Percentiles rank a stretch among this genome's conserved stretches.
Evolutionary conservation across 148 eudicot species (phyloP).

Genomic region (Gaultheria prostrata): DNA sequence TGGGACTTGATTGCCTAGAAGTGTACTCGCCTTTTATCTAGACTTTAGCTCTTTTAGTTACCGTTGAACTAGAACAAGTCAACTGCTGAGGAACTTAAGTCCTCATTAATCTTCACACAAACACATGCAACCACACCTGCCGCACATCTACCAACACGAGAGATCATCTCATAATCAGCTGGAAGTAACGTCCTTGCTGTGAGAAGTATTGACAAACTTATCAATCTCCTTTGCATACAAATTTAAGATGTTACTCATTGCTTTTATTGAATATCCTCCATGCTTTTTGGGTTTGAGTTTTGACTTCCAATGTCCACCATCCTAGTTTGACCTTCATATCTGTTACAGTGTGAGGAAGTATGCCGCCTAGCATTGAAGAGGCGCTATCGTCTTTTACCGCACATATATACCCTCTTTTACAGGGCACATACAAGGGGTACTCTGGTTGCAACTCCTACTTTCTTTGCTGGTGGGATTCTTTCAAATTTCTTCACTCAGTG

Average conservation of each 20-base stretch:
- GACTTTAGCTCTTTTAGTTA: neutral
- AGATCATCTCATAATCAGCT: neutral
- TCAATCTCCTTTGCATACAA: constrained; percentile 2
- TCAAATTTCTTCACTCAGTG: neutral
- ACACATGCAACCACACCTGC: neutral
- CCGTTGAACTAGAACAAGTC: neutral
- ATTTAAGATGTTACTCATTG: neutral
- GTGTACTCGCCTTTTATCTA: neutral
- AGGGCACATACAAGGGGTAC: constrained; percentile 86
- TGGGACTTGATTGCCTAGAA: neutral
- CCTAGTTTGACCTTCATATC: neutral
- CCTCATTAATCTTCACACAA: neutral
- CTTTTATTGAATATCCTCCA: neutral
- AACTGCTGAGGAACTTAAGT: neutral
- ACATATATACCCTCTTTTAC: constrained; percentile 91
- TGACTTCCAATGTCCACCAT: neutral
- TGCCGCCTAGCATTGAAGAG: constrained; percentile 89
- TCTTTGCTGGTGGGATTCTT: constrained; percentile 68
- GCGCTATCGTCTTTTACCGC: constrained; percentile 89
- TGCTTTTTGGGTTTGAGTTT: neutral
- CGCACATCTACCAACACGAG: neutral
- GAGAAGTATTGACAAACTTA: neutral
- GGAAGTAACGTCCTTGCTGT: neutral
- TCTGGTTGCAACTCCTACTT: constrained; percentile 89
- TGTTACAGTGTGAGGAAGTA: constrained; percentile 87